A percentile compares a stretch with the other conserved stretches of the same genome.
Evolutionary conservation across 257 asterid species (phyloP).

Genomic region (Nicotiana knightiana): DNA sequence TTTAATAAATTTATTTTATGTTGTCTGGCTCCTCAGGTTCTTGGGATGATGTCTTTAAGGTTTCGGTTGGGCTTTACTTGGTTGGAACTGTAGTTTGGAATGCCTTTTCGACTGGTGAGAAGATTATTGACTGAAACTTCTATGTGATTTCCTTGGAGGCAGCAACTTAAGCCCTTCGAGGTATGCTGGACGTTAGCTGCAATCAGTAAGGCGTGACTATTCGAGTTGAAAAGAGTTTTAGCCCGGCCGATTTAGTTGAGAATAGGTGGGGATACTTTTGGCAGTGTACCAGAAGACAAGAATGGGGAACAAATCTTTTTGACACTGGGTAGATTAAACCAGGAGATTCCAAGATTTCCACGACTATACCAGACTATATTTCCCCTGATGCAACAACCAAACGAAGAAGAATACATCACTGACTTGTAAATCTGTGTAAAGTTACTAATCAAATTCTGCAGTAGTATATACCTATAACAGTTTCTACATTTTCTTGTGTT

Average conservation of each 20-base stretch:
- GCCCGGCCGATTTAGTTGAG: not conserved
- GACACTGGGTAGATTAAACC: not conserved
- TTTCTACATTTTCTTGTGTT: not conserved
- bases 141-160: not conserved
- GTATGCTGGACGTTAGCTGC: not conserved
- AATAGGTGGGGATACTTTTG: not conserved
- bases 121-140: constrained; percentile 38
- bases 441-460: not conserved
- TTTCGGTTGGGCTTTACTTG: constrained; percentile 76
- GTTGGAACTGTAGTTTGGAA: constrained; percentile 80
- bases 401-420: not conserved
- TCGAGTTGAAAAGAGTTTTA: not conserved
- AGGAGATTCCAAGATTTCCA: not conserved
- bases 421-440: not conserved
- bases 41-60: constrained; percentile 74
- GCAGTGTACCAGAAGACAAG: not conserved
- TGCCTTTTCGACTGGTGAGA: constrained; percentile 85
- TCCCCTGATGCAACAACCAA: not conserved
- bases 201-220: not conserved
- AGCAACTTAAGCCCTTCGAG: not conserved
- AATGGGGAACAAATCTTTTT: not conserved
- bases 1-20: not conserved
- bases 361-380: not conserved
- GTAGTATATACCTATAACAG: not conserved
- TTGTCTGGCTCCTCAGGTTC: constrained; percentile 45